phyloP scores from a whole-genome alignment of 495 filamentous ascomycete genomes.

The Pyrenula aspistea region DNA sequence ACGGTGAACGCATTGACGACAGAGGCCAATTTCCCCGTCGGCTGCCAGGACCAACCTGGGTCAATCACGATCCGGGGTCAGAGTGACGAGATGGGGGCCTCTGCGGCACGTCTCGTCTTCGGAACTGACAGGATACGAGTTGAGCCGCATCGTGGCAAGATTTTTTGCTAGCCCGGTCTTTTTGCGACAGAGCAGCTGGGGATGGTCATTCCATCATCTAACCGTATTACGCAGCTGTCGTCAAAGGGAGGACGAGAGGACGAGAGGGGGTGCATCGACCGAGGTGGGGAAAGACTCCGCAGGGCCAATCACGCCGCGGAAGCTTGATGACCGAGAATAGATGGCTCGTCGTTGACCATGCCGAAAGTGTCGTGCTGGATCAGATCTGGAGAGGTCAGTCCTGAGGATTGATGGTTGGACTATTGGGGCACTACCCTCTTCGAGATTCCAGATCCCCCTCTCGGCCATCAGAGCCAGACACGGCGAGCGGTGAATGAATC shows the following conservation, averaged over 20 bases:
- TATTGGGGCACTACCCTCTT: no score
- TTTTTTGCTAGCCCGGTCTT: not conserved
- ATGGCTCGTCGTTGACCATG: no score
- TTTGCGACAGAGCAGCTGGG: not conserved
- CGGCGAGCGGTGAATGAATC: no score
- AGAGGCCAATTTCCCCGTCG: not conserved
- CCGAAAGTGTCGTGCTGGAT: no score
- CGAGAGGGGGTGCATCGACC: not conserved
- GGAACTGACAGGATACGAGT: not conserved
- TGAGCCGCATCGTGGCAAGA: not conserved
- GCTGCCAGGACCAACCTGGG: not conserved
- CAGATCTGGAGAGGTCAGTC: not conserved
- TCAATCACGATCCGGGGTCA: no score
- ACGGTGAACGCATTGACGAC: not conserved
- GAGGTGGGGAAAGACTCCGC: not conserved
- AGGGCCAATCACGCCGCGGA: not conserved
- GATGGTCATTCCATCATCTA: not conserved
- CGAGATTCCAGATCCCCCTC: no score
- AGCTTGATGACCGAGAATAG: not conserved
- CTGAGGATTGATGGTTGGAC: no score
- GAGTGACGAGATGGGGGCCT: not conserved
- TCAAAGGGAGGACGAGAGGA: no score
- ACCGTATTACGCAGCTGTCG: not conserved
- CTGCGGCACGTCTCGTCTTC: not conserved
- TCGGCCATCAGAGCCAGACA: no score